These are phyloP conservation scores for Aspergillus hancockii DNA, from an alignment of 495 filamentous ascomycete genomes.

Conservation along the genomic window DNA sequence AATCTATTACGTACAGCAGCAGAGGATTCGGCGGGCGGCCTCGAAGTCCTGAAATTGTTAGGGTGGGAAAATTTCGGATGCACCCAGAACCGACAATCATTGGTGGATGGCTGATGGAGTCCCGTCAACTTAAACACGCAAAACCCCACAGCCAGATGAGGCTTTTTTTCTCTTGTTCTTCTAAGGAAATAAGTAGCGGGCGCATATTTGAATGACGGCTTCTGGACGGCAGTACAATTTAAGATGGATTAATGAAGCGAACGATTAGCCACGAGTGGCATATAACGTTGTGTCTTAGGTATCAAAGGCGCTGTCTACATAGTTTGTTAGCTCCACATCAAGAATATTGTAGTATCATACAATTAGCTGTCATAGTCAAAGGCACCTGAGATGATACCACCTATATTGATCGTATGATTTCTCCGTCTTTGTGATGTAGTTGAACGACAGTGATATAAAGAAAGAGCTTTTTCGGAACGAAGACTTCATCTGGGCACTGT, in stretches of 20 bases:
- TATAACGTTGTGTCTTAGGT: no score
- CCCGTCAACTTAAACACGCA: slow-evolving; percentile 10
- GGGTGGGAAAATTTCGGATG: slow-evolving; percentile 10
- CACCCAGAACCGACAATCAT: not conserved
- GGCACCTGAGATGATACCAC: no score
- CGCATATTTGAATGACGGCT: not conserved
- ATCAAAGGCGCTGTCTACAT: no score
- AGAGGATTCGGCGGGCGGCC: not conserved
- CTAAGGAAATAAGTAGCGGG: not conserved
- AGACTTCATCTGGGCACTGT: not conserved
- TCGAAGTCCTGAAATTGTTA: not conserved
- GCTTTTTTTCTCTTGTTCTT: not conserved
- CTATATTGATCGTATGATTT: not conserved
- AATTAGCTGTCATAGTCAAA: no score
- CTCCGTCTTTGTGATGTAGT: not conserved
- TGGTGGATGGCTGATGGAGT: slow-evolving; percentile 1
- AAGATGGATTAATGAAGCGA: not conserved
- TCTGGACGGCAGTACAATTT: not conserved
- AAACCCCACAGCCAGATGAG: slow-evolving; percentile 1
- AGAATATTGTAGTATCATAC: no score
- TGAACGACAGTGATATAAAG: not conserved
- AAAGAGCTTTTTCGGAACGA: not conserved
- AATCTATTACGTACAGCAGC: slow-evolving; percentile 15
- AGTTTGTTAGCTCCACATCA: no score
- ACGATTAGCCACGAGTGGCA: not conserved